Percentiles rank a stretch among this genome's conserved stretches.
phyloP scores from a whole-genome alignment of 139 green algal genomes.

The Yamagishiella unicocca region DNA sequence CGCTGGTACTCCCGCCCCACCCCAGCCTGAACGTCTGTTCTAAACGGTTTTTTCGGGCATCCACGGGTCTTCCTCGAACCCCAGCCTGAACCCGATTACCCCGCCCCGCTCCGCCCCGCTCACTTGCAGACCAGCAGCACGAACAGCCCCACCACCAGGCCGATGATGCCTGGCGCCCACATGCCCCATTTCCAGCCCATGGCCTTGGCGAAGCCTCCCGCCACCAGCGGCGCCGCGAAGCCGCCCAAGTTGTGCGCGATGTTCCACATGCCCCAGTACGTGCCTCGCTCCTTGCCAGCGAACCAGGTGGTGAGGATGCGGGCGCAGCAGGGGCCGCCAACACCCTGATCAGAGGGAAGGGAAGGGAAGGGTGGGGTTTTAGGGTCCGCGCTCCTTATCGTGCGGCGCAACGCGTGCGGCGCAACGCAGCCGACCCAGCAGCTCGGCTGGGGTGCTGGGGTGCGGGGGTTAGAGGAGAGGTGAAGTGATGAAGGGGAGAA shows the following conservation, averaged over 20 bases:
- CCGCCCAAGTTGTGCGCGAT: slow-evolving; percentile 97
- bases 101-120: background rate
- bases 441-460: too few relatives aligned
- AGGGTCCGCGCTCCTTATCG: background rate
- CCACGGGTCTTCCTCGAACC: too few relatives aligned
- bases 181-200: slow-evolving; percentile 91
- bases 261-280: slow-evolving; percentile 96
- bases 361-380: background rate
- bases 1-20: too few relatives aligned
- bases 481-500: too few relatives aligned
- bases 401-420: too few relatives aligned
- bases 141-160: slow-evolving; percentile 80
- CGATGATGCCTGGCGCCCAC: slow-evolving; percentile 90
- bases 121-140: slow-evolving; percentile 76
- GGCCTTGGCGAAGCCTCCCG: slow-evolving; percentile 85
- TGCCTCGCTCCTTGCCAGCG: slow-evolving; percentile 83
- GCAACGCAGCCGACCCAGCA: too few relatives aligned
- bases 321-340: slow-evolving; percentile 94
- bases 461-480: too few relatives aligned
- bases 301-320: slow-evolving; percentile 98
- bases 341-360: slow-evolving; percentile 74
- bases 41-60: too few relatives aligned
- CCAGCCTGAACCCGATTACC: too few relatives aligned
- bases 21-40: too few relatives aligned
- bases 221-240: slow-evolving; percentile 93